Percentiles rank a stretch among this genome's conserved stretches.
Conservation (phyloP, 2,329 filamentous ascomycete species). For the Diplodia mutila region DNA sequence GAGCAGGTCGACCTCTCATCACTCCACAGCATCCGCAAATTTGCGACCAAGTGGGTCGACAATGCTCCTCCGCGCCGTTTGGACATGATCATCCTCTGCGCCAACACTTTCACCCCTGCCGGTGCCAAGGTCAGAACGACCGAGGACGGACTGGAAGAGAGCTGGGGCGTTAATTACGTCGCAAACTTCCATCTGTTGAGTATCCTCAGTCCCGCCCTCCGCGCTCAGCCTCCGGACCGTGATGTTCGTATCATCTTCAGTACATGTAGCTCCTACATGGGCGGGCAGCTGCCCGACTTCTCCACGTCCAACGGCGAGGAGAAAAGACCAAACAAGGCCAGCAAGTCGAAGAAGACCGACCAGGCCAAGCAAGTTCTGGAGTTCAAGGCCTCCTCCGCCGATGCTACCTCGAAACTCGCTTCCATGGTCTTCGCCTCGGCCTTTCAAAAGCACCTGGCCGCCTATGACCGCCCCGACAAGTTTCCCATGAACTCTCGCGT, state of each 20-base stretch:
- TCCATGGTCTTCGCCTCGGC: slow-evolving; percentile 87
- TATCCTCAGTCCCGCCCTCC: slow-evolving; percentile 86
- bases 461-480: slow-evolving; percentile 82
- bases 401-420: slow-evolving; percentile 65
- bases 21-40: slow-evolving; percentile 86
- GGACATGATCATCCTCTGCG: slow-evolving; percentile 90
- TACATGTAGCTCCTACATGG: slow-evolving; percentile 87
- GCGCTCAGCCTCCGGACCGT: slow-evolving; percentile 88
- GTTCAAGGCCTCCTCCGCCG: slow-evolving; percentile 51
- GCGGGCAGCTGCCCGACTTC: slow-evolving; percentile 67
- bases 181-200: slow-evolving; percentile 94
- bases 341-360: slow-evolving; percentile 26
- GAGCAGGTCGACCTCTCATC: slow-evolving; percentile 90
- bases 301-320: slow-evolving; percentile 47
- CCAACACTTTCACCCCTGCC: slow-evolving; percentile 72
- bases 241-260: slow-evolving; percentile 87
- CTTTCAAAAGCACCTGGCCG: slow-evolving; percentile 88
- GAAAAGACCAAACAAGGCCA: slow-evolving; percentile 53
- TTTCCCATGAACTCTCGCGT: slow-evolving; percentile 82
- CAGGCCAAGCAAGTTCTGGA: slow-evolving; percentile 33
- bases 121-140: slow-evolving; percentile 66
- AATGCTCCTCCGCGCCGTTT: slow-evolving; percentile 86
- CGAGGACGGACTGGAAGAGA: slow-evolving; percentile 79
- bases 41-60: slow-evolving; percentile 98
- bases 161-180: slow-evolving; percentile 94